Evolutionary conservation across 73 alveolate species (phyloP).

Genomic region (Paramecium bursaria): DNA sequence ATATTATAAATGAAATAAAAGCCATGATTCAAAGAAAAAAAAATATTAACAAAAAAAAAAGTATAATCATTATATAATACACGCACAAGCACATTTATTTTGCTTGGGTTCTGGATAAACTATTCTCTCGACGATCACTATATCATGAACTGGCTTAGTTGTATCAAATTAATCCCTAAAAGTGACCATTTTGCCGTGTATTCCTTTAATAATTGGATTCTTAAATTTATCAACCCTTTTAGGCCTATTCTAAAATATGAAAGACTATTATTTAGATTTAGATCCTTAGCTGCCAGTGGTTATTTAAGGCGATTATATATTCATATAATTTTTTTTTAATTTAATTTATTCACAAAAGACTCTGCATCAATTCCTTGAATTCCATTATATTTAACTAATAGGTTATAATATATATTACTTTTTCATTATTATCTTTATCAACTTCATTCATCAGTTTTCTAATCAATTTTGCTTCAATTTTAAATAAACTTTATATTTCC

Average conservation of each 20-base stretch:
- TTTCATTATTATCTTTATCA: neutral
- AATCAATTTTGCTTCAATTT: neutral
- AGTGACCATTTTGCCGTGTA: slow-evolving; percentile 21
- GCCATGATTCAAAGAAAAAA: neutral
- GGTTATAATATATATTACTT: neutral
- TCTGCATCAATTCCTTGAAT: slow-evolving; percentile 28
- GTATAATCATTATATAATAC: slow-evolving; percentile 31
- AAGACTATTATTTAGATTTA: neutral
- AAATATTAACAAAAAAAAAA: slow-evolving; percentile 14
- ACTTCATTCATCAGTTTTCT: neutral
- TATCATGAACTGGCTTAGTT: neutral
- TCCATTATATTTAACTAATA: neutral
- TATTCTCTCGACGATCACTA: slow-evolving; percentile 1
- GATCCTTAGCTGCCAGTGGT: neutral
- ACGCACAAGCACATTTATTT: slow-evolving; percentile 36
- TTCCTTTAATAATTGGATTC: slow-evolving; percentile 40
- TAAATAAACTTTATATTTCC: neutral
- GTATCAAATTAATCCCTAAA: slow-evolving; percentile 45
- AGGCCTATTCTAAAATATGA: neutral
- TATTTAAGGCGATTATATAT: slow-evolving; percentile 3
- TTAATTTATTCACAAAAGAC: slow-evolving; percentile 5
- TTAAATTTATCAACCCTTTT: slow-evolving; percentile 32
- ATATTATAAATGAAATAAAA: slow-evolving; percentile 39
- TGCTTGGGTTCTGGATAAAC: slow-evolving; percentile 3
- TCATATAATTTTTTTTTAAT: neutral